Percentiles rank a stretch among this genome's conserved stretches.
These are phyloP conservation scores for Annulohypoxylon nitens DNA, from an alignment of 495 filamentous ascomycete genomes.

Conservation along the genomic window DNA sequence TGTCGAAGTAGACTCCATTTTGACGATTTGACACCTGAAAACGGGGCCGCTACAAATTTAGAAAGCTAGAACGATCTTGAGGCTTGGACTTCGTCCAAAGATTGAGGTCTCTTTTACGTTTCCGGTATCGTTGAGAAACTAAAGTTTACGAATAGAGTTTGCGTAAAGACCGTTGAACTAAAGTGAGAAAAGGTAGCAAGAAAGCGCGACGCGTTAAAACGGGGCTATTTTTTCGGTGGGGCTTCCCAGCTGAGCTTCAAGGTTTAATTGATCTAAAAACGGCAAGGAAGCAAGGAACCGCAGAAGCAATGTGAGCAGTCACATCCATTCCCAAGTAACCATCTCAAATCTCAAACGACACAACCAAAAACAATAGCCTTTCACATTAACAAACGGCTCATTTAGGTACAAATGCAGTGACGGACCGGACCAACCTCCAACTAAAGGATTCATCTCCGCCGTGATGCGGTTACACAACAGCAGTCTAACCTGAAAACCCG, in stretches of 20 bases:
- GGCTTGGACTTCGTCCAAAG: not conserved
- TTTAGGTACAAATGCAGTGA: not conserved
- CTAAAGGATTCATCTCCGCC: not conserved
- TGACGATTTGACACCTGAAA: not conserved
- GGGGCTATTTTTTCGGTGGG: not conserved
- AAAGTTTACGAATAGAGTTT: not conserved
- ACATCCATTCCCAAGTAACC: not conserved
- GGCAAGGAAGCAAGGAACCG: not conserved
- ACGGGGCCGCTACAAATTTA: not conserved
- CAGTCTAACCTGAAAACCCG: not conserved
- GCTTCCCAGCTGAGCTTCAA: not conserved
- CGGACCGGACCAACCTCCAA: slow-evolving; percentile 14
- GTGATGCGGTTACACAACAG: slow-evolving; percentile 22
- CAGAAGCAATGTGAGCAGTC: slow-evolving; percentile 4
- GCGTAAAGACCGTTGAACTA: slow-evolving; percentile 1
- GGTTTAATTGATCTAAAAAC: slow-evolving; percentile 10
- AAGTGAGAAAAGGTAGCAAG: slow-evolving; percentile 1
- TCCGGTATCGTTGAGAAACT: not conserved
- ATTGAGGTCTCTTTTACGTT: not conserved
- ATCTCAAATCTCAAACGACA: not conserved
- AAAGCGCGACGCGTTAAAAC: slow-evolving; percentile 19
- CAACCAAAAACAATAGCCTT: not conserved
- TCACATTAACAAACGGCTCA: not conserved
- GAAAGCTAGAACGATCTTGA: slow-evolving; percentile 1
- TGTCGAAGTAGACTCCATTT: slow-evolving; percentile 68